Base-by-base conservation (phyloP, 371 early-diverging fungal species). In the Apophysomyces trapeziformis region DNA sequence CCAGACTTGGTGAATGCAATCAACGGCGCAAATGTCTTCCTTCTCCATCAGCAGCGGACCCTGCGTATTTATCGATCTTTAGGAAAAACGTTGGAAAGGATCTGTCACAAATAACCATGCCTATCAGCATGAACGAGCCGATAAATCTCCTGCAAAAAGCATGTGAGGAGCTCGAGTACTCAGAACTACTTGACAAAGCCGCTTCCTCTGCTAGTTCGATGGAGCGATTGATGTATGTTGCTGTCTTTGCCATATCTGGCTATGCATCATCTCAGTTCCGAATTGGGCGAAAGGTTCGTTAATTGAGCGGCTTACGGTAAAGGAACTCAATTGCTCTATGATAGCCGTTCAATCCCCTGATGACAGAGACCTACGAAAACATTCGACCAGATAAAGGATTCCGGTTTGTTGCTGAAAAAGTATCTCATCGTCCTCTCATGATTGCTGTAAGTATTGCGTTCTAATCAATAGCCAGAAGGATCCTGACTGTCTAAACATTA, bases 11-110 rank as follows among this genome's bases (percentile, higher is more conserved):
- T 18, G 54, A 46, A 45, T 36, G 57, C 11, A 50, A 44, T 41
- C 70, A 69, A 16, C 87, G 94, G 12, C 82, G 94, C 7, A 81
- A 71, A 26, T 64, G 58, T 7, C 76, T 94, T 0, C 93, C 92
- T 6, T 88, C 90, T 4, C 92, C 90, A 4, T 83, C 85, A 11
- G 90, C 88, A 38, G 91, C 91, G 64, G 86, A 88, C 57, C 88
- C 90, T 63, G 92, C 90, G 63, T 73, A 93, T 7, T 68, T 96
- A 60, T 89, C 91, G 8, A 89, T 96, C 46, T 74, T 96, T 68
- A 78, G 95, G 58, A 95, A 95, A 74, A 95, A 96, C 72, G 90
- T 96, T 18, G 97, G 97, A 59, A 96, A 95, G 72, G 97, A 97
- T 74, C 75, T 96, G 26, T 90, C 95, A 9, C 92, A 92, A 32